phyloP scores from a whole-genome alignment of 1,284 basidiomycete genomes.

The Porogramme epimiltina region DNA sequence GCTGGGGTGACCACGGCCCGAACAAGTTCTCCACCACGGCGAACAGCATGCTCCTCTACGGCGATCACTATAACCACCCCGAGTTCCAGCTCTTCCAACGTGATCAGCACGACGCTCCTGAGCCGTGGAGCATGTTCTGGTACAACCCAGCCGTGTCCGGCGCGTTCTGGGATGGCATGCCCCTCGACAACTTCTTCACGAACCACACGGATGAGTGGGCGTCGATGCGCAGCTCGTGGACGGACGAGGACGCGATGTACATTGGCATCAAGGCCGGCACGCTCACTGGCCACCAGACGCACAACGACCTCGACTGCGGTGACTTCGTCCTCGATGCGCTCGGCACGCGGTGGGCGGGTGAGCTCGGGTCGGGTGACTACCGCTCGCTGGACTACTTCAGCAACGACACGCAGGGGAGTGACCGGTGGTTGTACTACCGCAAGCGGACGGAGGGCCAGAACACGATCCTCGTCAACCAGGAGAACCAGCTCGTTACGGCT shows the following conservation, averaged over 20 bases:
- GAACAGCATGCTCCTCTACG: constrained; percentile 77
- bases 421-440: constrained; percentile 91
- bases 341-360: constrained; percentile 95
- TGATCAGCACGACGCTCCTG: constrained; percentile 83
- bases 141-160: constrained; percentile 85
- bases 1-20: constrained; percentile 93
- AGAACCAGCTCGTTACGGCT: constrained; percentile 83
- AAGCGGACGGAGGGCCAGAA: constrained; percentile 98
- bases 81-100: constrained; percentile 89
- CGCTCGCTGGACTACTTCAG: constrained; percentile 72
- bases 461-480: constrained; percentile 78
- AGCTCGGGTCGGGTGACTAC: constrained; percentile 91
- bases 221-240: constrained; percentile 92
- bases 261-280: constrained; percentile 89
- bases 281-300: constrained; percentile 82
- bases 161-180: constrained; percentile 88
- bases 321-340: constrained; percentile 96
- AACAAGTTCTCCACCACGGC: constrained; percentile 92
- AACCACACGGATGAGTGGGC: constrained; percentile 79
- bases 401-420: constrained; percentile 63
- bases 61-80: constrained; percentile 66
- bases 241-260: constrained; percentile 81
- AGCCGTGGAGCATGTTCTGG: constrained; percentile 98
- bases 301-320: constrained; percentile 91
- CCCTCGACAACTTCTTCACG: constrained; percentile 85